Percentiles rank a stretch among this genome's conserved stretches.
Conservation (phyloP, 805 yeast species). For the Naumovozyma castellii region DNA sequence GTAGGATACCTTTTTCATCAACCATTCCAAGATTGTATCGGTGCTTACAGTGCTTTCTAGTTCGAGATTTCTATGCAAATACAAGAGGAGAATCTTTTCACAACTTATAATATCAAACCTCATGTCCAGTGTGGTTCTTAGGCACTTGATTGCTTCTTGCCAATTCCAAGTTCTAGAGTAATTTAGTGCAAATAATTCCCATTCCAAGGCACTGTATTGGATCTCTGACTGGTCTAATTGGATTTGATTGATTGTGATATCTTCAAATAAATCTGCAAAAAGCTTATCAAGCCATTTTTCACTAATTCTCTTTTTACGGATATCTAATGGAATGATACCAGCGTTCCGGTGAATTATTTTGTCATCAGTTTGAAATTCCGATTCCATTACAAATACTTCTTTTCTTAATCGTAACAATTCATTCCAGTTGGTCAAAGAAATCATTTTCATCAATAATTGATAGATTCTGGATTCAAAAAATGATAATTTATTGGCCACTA, state of each 20-base stretch:
- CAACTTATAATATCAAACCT: conserved; percentile 58
- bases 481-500: conserved; percentile 20
- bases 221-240: conserved; percentile 24
- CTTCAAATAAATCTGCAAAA: conserved; percentile 30
- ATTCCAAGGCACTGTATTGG: conserved; percentile 56
- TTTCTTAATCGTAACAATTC: conserved; percentile 56
- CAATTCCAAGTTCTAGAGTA: conserved; percentile 39
- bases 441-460: conserved; percentile 59
- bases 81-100: conserved; percentile 38
- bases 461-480: conserved; percentile 40
- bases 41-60: conserved; percentile 10
- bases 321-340: conserved; percentile 13
- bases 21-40: conserved; percentile 34
- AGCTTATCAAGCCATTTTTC: conserved; percentile 29
- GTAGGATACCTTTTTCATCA: conserved; percentile 50
- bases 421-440: conserved; percentile 76
- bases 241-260: conserved; percentile 25
- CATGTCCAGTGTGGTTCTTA: conserved; percentile 44
- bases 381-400: conserved; percentile 71
- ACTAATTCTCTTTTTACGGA: conserved; percentile 23
- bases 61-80: conserved; percentile 10
- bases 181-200: conserved; percentile 63
- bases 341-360: conserved; percentile 1
- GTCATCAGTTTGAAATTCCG: conserved; percentile 37
- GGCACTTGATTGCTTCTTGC: conserved; percentile 42